These are phyloP conservation scores for Geoglossum cookeanum DNA, from an alignment of 2,329 filamentous ascomycete species.

Conservation along the genomic window DNA sequence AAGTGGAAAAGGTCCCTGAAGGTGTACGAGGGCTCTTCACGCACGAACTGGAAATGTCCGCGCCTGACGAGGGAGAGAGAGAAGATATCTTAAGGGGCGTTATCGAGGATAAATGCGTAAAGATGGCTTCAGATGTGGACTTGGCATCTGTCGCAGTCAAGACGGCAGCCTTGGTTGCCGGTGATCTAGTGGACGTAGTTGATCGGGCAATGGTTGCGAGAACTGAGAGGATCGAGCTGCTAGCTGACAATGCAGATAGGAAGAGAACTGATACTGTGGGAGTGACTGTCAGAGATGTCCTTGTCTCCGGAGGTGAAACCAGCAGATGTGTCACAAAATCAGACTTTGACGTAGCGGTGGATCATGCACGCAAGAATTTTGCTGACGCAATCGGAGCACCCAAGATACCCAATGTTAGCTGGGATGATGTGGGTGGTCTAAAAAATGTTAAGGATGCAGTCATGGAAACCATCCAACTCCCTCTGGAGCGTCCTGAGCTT, in stretches of 20 bases:
- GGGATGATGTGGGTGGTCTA: slow-evolving; percentile 88
- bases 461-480: slow-evolving; percentile 87
- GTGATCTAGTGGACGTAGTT: slow-evolving; percentile 84
- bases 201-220: slow-evolving; percentile 71
- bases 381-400: slow-evolving; percentile 92
- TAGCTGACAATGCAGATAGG: slow-evolving; percentile 26
- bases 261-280: slow-evolving; percentile 13
- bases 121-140: slow-evolving; percentile 68
- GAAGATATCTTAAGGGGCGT: slow-evolving; percentile 71
- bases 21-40: slow-evolving; percentile 81
- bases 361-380: slow-evolving; percentile 92
- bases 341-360: slow-evolving; percentile 85
- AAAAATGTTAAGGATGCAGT: slow-evolving; percentile 94
- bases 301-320: slow-evolving; percentile 65
- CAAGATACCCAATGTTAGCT: slow-evolving; percentile 92
- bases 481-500: slow-evolving; percentile 74
- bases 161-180: slow-evolving; percentile 86
- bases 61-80: slow-evolving; percentile 80
- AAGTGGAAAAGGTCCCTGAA: slow-evolving; percentile 86
- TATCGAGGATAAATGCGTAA: slow-evolving; percentile 54
- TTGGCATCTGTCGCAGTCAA: slow-evolving; percentile 75
- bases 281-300: slow-evolving; percentile 62
- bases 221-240: slow-evolving; percentile 50
- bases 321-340: slow-evolving; percentile 59
- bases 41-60: slow-evolving; percentile 83